These are phyloP conservation scores for Hypoxylon fuscum DNA, from an alignment of 495 filamentous ascomycete species.

Conservation along the genomic window DNA sequence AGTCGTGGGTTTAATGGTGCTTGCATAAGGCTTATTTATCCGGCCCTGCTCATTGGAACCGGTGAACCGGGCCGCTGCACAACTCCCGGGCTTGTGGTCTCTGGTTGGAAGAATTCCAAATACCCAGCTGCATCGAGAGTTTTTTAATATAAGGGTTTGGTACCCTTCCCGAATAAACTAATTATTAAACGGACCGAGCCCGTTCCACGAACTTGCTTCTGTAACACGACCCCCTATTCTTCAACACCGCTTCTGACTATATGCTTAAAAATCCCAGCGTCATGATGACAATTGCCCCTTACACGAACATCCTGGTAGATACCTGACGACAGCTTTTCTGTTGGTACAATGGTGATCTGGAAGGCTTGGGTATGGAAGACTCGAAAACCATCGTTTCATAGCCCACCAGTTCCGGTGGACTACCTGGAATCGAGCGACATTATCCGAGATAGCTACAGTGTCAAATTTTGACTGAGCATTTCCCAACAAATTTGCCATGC, in stretches of 20 bases:
- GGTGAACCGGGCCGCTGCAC: slow-evolving; percentile 25
- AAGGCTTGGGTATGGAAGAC: background rate
- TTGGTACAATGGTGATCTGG: background rate
- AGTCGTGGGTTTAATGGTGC: slow-evolving; percentile 7
- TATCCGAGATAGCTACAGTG: slow-evolving; percentile 1
- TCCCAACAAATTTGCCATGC: background rate
- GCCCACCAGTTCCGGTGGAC: slow-evolving; percentile 19
- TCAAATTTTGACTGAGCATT: slow-evolving; percentile 2
- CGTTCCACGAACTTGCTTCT: slow-evolving; percentile 13
- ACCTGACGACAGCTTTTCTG: background rate
- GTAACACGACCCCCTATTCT: slow-evolving; percentile 25
- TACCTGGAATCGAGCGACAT: background rate
- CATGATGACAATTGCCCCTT: slow-evolving; percentile 14
- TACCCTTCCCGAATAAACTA: slow-evolving; percentile 17
- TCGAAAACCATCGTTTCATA: slow-evolving; percentile 6
- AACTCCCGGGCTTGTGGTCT: slow-evolving; percentile 13
- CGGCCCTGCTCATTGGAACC: slow-evolving; percentile 10
- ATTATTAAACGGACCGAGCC: slow-evolving; percentile 37
- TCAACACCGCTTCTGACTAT: slow-evolving; percentile 15
- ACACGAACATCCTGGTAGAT: slow-evolving; percentile 3
- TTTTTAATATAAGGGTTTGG: slow-evolving; percentile 31
- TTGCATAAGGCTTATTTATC: slow-evolving; percentile 3
- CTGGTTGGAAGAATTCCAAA: slow-evolving; percentile 33
- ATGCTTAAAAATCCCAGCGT: slow-evolving; percentile 25
- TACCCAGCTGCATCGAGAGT: slow-evolving; percentile 15